These are phyloP conservation scores for Gaultheria prostrata DNA, from an alignment of 148 eudicot species.

Conservation along the genomic window DNA sequence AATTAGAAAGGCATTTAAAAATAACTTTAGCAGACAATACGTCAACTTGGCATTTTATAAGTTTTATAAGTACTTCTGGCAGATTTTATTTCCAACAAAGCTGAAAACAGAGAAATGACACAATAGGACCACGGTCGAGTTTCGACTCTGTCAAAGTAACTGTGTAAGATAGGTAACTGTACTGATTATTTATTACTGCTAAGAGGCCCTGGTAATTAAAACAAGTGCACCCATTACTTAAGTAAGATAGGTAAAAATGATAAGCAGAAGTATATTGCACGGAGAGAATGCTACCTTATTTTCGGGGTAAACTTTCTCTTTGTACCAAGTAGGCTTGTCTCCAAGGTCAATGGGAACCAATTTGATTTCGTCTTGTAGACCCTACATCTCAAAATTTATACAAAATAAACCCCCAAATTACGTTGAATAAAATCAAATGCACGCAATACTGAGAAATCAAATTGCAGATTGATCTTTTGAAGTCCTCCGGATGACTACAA, in stretches of 20 bases:
- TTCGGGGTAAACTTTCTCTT: constrained; percentile 72
- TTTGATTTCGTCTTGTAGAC: constrained; percentile 75
- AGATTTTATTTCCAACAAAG: background rate
- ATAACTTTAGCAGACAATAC: background rate
- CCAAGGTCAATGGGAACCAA: constrained; percentile 18
- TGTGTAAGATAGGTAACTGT: background rate
- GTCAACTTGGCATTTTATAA: background rate
- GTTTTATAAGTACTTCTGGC: background rate
- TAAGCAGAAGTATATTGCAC: background rate
- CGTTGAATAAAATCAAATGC: background rate
- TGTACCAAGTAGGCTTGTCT: constrained; percentile 79
- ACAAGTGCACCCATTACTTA: background rate
- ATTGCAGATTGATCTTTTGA: background rate
- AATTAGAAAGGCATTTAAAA: background rate
- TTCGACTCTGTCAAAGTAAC: background rate
- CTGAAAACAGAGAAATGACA: background rate
- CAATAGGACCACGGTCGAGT: background rate
- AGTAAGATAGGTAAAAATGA: background rate
- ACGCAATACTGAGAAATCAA: background rate
- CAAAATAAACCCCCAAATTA: background rate
- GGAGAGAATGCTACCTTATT: constrained; percentile 43
- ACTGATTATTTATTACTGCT: no score
- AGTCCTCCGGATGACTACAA: background rate
- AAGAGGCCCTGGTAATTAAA: background rate
- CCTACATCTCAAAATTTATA: constrained; percentile 35